phyloP scores from a whole-genome alignment of 164 flowering plant genomes.

The Piper betle region DNA sequence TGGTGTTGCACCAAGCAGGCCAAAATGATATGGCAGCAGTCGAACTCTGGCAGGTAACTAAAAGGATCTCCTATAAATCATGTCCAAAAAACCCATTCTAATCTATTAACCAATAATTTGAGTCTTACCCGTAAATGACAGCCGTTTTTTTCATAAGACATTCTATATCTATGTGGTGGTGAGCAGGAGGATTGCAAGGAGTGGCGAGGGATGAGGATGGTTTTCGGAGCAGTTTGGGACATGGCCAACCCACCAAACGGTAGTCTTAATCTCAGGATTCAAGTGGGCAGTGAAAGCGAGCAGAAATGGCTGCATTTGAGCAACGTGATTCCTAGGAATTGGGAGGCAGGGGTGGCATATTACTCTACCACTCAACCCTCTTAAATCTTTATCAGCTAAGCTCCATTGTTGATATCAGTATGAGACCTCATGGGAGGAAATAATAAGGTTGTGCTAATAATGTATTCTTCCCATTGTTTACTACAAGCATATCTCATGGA shows the following conservation, averaged over 20 bases:
- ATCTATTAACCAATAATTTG: too few relatives aligned
- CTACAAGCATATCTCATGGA: too few relatives aligned
- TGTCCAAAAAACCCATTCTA: too few relatives aligned
- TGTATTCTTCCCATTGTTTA: too few relatives aligned
- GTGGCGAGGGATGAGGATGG: constrained; percentile 63
- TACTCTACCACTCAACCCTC: constrained; percentile 40
- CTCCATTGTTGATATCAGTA: too few relatives aligned
- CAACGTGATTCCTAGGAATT: constrained; percentile 37
- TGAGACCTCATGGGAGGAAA: too few relatives aligned
- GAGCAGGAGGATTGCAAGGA: constrained; percentile 49
- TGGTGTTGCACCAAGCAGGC: constrained; percentile 47
- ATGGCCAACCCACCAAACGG: constrained; percentile 29
- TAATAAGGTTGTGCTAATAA: too few relatives aligned
- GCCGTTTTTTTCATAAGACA: background rate
- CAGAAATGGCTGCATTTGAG: constrained; percentile 31
- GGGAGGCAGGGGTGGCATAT: constrained; percentile 60
- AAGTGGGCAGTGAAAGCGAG: constrained; percentile 26
- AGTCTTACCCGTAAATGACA: too few relatives aligned
- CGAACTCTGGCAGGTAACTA: constrained; percentile 62
- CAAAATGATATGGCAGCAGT: constrained; percentile 35
- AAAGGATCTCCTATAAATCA: too few relatives aligned
- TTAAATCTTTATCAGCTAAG: background rate
- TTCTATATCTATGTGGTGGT: background rate
- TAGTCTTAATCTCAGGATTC: constrained; percentile 36
- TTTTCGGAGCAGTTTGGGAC: constrained; percentile 49